Evolutionary conservation across 345 rosid genomes (phyloP).

Genomic region (Rhodomyrtus tomentosa): DNA sequence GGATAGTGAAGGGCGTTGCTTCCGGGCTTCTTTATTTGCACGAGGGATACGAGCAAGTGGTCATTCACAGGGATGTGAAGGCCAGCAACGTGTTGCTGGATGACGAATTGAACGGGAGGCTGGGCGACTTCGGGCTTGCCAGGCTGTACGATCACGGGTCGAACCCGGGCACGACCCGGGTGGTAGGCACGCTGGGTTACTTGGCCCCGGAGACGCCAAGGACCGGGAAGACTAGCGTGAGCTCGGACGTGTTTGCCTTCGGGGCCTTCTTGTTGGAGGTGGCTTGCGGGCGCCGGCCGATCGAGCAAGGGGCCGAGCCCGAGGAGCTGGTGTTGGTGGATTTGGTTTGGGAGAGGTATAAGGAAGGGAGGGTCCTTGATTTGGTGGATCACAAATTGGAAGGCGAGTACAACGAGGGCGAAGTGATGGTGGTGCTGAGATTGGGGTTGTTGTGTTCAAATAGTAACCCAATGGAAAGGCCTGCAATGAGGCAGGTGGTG

Average conservation of each 20-base stretch:
- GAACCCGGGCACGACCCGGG: conserved; percentile 71
- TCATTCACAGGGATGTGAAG: conserved; percentile 81
- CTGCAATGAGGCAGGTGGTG: conserved; percentile 61
- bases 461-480: conserved; percentile 36
- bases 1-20: conserved; percentile 60
- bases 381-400: conserved; percentile 39
- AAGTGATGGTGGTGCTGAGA: conserved; percentile 42
- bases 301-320: conserved; percentile 57
- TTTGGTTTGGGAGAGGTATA: conserved; percentile 63
- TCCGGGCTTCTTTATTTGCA: conserved; percentile 77
- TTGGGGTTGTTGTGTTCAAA: conserved; percentile 74
- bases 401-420: conserved; percentile 31
- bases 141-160: conserved; percentile 72
- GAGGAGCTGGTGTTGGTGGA: conserved; percentile 81
- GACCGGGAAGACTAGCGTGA: conserved; percentile 63
- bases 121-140: conserved; percentile 92
- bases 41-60: conserved; percentile 83
- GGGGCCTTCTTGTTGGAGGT: conserved; percentile 86
- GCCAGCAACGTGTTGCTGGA: conserved; percentile 83
- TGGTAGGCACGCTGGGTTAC: conserved; percentile 89
- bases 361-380: conserved; percentile 31
- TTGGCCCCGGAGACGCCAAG: conserved; percentile 79
- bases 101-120: conserved; percentile 59
- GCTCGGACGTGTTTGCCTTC: conserved; percentile 83
- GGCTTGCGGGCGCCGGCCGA: conserved; percentile 74